Base-by-base conservation (phyloP, 1,139 yeast species). In the Debaryomycetaceae sp. region DNA sequence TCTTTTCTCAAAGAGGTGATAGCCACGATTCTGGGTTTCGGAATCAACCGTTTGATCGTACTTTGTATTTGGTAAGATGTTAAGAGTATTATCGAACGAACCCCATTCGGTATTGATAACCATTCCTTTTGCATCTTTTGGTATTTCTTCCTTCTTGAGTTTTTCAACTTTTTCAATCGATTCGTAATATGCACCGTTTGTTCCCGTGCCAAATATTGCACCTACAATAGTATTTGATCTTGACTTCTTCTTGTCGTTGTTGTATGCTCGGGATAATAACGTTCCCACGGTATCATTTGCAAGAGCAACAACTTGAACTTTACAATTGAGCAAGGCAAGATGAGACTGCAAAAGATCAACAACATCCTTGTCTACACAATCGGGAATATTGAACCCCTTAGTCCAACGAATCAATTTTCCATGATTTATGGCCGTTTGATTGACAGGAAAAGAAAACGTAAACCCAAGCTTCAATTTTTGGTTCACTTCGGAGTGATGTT, bases 91-190 rank as follows among this genome's bases (percentile, higher is more conserved):
- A 65, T 91, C 98, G 60, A 90, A 91, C 38, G 96, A 87, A 49
- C 98, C 98, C 97, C 98, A 91, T 68, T 91, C 98, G 37, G 97
- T 90, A 70, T 91, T 91, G 58, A 91, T 77, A 47, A 89, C 87
- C 97, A 91, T 91, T 48, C 87, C 84, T 2, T 73, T 70, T 49
- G 79, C 78, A 30, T 78, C 81, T 37, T 72, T 66, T 22, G 72
- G 74, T 5, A 70, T 55, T 8, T 68, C 62, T 8, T 67, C 67
- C 0, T 68, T 63, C 27, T 76, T 74, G 48, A 90, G 72, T 66
- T 91, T 91, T 46, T 78, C 78, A 53, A 93, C 87, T 42, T 83
- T 77, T 38, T 78, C 82, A 45, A 88, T 63, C 46, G 80, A 74
- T 65, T 91, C 98, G 59, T 80, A 75, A 66, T 91, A 91, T 9